These are phyloP conservation scores for Colletotrichum tabaci DNA, from an alignment of 2,329 filamentous ascomycete species.

Conservation along the genomic window DNA sequence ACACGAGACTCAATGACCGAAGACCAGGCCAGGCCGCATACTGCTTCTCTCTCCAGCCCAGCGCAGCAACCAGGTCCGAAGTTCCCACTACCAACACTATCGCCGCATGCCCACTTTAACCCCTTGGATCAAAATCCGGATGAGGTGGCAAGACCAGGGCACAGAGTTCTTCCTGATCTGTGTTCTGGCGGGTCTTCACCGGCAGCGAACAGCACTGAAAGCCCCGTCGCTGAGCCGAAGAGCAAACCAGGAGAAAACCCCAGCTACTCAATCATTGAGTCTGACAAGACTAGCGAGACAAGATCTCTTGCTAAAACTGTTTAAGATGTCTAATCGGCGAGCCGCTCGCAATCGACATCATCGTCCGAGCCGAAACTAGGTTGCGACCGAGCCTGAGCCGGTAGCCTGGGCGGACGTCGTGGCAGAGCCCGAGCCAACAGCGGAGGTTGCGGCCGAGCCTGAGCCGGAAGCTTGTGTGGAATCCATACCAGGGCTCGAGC, in stretches of 20 bases:
- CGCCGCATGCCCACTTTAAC: not conserved
- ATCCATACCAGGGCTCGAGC: not conserved
- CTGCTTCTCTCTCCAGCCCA: conserved; percentile 15
- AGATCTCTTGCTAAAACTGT: conserved; percentile 14
- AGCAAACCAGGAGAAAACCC: too few relatives aligned
- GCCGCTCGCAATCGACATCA: conserved; percentile 43
- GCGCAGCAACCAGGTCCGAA: not conserved
- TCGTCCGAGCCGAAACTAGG: conserved; percentile 48
- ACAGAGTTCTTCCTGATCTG: too few relatives aligned
- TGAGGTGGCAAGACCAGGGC: too few relatives aligned
- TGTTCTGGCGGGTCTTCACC: too few relatives aligned
- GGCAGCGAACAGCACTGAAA: too few relatives aligned
- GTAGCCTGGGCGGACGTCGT: not conserved
- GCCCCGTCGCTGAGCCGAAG: too few relatives aligned
- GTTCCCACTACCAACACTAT: conserved; percentile 15
- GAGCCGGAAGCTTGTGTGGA: not conserved
- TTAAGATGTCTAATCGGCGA: conserved; percentile 23
- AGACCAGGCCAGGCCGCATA: not conserved
- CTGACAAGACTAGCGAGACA: not conserved
- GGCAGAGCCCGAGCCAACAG: not conserved
- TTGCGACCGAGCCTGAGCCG: too few relatives aligned
- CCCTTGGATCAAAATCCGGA: too few relatives aligned
- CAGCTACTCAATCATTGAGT: not conserved
- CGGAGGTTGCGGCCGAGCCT: not conserved
- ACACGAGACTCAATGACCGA: not conserved